These are phyloP conservation scores for Onygena corvina DNA, from an alignment of 2,329 filamentous ascomycete species.

Conservation along the genomic window DNA sequence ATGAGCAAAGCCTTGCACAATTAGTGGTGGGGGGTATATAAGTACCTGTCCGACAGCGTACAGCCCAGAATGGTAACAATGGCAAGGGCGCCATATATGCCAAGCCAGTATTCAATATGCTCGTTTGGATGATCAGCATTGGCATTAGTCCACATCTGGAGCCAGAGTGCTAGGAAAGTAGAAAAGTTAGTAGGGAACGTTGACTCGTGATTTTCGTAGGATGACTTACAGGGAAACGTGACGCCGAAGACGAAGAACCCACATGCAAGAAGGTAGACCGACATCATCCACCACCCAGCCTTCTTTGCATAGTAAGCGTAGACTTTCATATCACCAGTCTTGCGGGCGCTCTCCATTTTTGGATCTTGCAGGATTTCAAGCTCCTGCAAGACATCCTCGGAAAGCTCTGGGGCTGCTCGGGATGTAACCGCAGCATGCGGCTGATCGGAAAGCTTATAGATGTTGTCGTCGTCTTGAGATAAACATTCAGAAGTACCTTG, in stretches of 20 bases:
- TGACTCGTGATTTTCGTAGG: background rate
- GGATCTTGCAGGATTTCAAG: conserved; percentile 5
- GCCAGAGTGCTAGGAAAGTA: background rate
- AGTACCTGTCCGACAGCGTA: background rate
- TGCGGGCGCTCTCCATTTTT: background rate
- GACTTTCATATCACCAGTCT: conserved; percentile 8
- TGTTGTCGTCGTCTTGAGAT: background rate
- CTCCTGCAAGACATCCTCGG: conserved; percentile 1
- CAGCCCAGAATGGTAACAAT: background rate
- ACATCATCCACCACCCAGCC: conserved; percentile 3
- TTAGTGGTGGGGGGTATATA: background rate
- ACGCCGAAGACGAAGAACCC: conserved; percentile 2
- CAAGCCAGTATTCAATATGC: conserved; percentile 6
- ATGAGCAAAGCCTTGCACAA: background rate
- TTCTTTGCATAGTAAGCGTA: conserved; percentile 7
- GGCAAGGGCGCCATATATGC: conserved; percentile 3
- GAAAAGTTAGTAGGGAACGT: background rate
- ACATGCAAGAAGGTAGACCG: background rate
- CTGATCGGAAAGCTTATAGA: background rate
- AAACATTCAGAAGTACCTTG: background rate
- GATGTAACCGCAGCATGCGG: background rate
- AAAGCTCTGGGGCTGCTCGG: background rate
- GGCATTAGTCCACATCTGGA: conserved; percentile 4
- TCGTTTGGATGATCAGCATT: conserved; percentile 5
- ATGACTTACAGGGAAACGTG: conserved; percentile 4